phyloP scores from a whole-genome alignment of 805 yeast species.

The Barnettozyma salicaria region DNA sequence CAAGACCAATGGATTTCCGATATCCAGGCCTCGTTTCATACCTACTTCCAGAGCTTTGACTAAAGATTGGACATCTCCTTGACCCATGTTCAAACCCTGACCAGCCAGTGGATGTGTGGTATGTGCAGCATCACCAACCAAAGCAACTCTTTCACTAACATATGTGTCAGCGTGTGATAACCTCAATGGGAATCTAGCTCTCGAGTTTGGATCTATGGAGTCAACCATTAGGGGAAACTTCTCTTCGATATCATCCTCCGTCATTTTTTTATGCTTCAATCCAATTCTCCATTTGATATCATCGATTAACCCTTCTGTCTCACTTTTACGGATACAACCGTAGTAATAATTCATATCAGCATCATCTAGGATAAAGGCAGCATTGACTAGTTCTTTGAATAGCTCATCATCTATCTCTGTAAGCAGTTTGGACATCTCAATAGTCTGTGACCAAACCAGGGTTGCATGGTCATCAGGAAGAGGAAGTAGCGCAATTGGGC shows the following conservation, averaged over 20 bases:
- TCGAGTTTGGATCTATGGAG: constrained; percentile 51
- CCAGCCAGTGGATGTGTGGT: constrained; percentile 97
- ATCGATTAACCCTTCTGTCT: constrained; percentile 42
- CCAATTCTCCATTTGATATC: constrained; percentile 72
- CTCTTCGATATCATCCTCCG: constrained; percentile 46
- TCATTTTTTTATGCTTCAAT: constrained; percentile 30
- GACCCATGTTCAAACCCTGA: constrained; percentile 97
- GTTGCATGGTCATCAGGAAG: constrained; percentile 84
- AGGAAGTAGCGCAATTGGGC: constrained; percentile 90
- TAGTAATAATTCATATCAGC: constrained; percentile 73
- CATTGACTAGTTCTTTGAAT: constrained; percentile 71
- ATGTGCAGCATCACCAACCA: constrained; percentile 98
- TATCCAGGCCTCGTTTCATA: constrained; percentile 72
- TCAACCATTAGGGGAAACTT: constrained; percentile 62
- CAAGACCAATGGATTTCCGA: constrained; percentile 73
- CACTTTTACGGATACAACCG: constrained; percentile 32
- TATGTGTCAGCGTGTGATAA: constrained; percentile 89
- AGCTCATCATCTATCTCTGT: constrained; percentile 51
- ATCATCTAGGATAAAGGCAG: constrained; percentile 74
- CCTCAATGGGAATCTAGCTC: constrained; percentile 86
- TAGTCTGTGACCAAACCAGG: constrained; percentile 87
- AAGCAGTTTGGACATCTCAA: constrained; percentile 62
- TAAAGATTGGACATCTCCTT: constrained; percentile 76
- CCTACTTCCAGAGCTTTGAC: constrained; percentile 67
- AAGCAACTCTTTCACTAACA: constrained; percentile 74